Conservation (phyloP, 2,329 filamentous ascomycete species). For the Talaromyces sp. region DNA sequence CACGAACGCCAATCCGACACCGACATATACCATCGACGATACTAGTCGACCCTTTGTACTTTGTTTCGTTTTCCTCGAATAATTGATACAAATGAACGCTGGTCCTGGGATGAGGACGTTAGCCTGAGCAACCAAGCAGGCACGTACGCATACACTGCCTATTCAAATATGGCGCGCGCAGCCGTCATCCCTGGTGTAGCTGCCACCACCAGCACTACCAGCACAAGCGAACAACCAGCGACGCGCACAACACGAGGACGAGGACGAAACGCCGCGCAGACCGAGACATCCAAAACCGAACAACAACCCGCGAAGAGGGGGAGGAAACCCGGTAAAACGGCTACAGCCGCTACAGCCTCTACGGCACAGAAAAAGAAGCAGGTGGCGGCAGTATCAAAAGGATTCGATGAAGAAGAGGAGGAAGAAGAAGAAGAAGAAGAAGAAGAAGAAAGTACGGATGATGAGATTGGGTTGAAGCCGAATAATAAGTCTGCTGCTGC, state of each 20-base stretch:
- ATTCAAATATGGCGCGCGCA: slow-evolving; percentile 9
- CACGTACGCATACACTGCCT: too few species aligned
- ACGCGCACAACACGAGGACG: slow-evolving; percentile 7
- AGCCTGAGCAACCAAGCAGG: too few species aligned
- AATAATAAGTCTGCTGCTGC: not conserved
- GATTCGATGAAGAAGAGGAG: not conserved
- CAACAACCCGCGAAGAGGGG: slow-evolving; percentile 7
- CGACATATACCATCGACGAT: too few species aligned
- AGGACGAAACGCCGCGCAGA: not conserved
- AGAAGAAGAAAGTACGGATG: not conserved
- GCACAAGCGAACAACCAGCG: not conserved
- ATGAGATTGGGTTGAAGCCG: slow-evolving; percentile 2
- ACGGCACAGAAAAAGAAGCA: slow-evolving; percentile 6
- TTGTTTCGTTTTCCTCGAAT: too few species aligned
- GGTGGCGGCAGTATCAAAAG: not conserved
- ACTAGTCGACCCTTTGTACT: too few species aligned
- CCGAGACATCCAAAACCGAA: not conserved
- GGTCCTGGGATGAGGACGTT: too few species aligned
- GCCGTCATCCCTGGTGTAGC: slow-evolving; percentile 9
- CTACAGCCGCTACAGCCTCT: slow-evolving; percentile 1
- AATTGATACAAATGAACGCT: too few species aligned
- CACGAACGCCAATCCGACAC: not conserved
- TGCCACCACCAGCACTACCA: too few species aligned
- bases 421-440: not conserved
- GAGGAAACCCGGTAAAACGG: slow-evolving; percentile 6